Percentiles rank a stretch among this genome's conserved stretches.
Conservation (phyloP, 306 rosid species). For the Prinsepia uniflora region DNA sequence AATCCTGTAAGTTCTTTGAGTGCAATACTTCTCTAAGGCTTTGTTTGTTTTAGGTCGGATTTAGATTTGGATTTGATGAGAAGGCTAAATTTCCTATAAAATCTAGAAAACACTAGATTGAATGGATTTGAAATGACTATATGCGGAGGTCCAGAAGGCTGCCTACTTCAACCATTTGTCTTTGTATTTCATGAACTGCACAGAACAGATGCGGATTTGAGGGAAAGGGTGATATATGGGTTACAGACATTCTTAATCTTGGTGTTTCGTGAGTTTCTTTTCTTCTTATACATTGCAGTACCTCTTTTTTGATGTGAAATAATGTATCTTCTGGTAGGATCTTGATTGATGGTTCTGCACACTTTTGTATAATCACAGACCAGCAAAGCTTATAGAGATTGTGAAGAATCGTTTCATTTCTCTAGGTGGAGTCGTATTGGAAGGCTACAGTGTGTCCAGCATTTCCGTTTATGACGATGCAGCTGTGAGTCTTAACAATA, state of each 20-base stretch:
- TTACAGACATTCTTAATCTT: slow-evolving; percentile 83
- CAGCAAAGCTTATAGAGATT: slow-evolving; percentile 69
- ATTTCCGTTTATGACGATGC: slow-evolving; percentile 68
- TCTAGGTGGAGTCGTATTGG: slow-evolving; percentile 77
- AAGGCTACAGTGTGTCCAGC: slow-evolving; percentile 56
- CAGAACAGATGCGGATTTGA: slow-evolving; percentile 98
- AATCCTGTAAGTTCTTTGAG: slow-evolving; percentile 69
- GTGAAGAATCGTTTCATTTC: slow-evolving; percentile 73
- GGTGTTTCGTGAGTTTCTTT: slow-evolving; percentile 81
- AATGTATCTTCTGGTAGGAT: not conserved
- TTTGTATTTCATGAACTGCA: slow-evolving; percentile 27
- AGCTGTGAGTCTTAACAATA: slow-evolving; percentile 61
- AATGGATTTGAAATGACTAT: too few relatives aligned
- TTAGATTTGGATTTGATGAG: too few relatives aligned
- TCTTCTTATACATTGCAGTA: not conserved
- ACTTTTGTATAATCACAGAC: slow-evolving; percentile 45
- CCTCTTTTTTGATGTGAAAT: not conserved
- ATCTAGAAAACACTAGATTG: too few relatives aligned
- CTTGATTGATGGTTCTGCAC: slow-evolving; percentile 9
- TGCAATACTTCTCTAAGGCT: not conserved
- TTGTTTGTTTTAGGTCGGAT: not conserved
- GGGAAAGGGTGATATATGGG: slow-evolving; percentile 91
- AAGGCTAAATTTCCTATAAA: too few relatives aligned
- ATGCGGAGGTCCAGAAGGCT: too few relatives aligned
- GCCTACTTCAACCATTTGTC: slow-evolving; percentile 8